Evolutionary conservation across 2,329 filamentous ascomycete species (phyloP).

Genomic region (Hymenoscyphus repandus): DNA sequence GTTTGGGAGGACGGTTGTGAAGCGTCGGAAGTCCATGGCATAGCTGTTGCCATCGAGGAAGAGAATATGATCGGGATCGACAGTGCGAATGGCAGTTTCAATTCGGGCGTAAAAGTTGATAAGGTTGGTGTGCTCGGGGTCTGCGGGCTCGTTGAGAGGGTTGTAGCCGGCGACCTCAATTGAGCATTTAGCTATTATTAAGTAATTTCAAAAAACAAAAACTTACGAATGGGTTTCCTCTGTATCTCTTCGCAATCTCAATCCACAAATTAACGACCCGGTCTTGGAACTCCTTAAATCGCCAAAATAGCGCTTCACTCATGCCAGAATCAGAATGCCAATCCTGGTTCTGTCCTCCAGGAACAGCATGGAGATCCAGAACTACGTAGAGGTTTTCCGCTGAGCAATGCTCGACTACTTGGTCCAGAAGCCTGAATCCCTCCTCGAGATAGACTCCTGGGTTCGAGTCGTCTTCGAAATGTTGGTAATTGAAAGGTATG

Average conservation of each 20-base stretch:
- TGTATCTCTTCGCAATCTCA: slow-evolving; percentile 38
- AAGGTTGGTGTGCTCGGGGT: slow-evolving; percentile 33
- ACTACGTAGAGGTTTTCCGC: slow-evolving; percentile 39
- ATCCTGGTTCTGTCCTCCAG: slow-evolving; percentile 43
- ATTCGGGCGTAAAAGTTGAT: slow-evolving; percentile 38
- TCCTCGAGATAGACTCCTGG: slow-evolving; percentile 41
- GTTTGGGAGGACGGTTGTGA: slow-evolving; percentile 40
- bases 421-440: slow-evolving; percentile 46
- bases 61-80: slow-evolving; percentile 44
- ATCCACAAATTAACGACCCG: slow-evolving; percentile 40
- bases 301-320: slow-evolving; percentile 40
- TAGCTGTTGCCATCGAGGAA: slow-evolving; percentile 50
- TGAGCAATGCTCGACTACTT: slow-evolving; percentile 39
- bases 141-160: slow-evolving; percentile 32
- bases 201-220: no score
- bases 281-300: slow-evolving; percentile 43
- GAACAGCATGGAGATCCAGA: slow-evolving; percentile 40
- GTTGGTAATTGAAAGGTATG: slow-evolving; percentile 56
- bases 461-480: slow-evolving; percentile 49
- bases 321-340: slow-evolving; percentile 41
- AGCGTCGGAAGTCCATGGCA: slow-evolving; percentile 44
- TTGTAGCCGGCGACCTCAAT: slow-evolving; percentile 31
- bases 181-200: no score
- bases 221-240: slow-evolving; percentile 35
- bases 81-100: slow-evolving; percentile 36